A percentile compares a stretch with the other conserved stretches of the same genome.
These are phyloP conservation scores for Aspergillus ellipticus DNA, from an alignment of 495 filamentous ascomycete species.

Conservation along the genomic window DNA sequence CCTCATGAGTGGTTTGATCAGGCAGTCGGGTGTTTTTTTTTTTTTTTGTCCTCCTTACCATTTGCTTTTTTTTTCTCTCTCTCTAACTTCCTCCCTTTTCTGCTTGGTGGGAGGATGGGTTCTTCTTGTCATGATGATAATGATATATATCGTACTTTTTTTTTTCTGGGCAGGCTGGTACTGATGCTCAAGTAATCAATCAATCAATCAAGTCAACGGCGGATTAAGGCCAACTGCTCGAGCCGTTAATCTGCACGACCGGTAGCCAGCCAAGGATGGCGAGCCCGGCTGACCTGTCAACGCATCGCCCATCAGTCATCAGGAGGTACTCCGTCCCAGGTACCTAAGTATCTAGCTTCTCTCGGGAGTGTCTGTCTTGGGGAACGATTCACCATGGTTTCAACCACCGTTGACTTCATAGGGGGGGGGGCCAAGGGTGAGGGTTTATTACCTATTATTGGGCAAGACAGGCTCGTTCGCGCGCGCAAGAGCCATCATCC, in stretches of 20 bases:
- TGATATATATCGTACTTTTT: neutral
- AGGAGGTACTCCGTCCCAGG: neutral
- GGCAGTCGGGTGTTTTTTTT: neutral
- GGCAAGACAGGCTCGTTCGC: neutral
- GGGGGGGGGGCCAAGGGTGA: neutral
- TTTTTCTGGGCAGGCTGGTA: neutral
- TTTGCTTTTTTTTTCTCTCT: too few relatives aligned
- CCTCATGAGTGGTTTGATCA: neutral
- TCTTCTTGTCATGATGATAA: neutral
- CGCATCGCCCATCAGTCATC: neutral
- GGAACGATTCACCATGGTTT: slow-evolving; percentile 4
- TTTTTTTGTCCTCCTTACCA: too few relatives aligned
- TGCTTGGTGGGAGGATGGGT: too few relatives aligned
- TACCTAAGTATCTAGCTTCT: neutral
- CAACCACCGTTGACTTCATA: slow-evolving; percentile 2
- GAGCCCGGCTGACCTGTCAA: neutral
- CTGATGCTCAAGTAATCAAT: neutral
- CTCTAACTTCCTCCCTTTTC: too few relatives aligned
- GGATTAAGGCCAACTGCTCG: slow-evolving; percentile 1
- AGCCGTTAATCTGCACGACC: slow-evolving; percentile 9
- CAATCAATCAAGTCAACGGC: slow-evolving; percentile 1
- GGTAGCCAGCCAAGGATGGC: slow-evolving; percentile 1
- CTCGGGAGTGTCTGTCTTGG: neutral
- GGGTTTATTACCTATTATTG: slow-evolving; percentile 3
- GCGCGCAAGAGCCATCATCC: neutral